These are phyloP conservation scores for cucumber (Cucumis sativus) DNA, from an alignment of 306 rosid species.

Conservation along the genomic window DNA sequence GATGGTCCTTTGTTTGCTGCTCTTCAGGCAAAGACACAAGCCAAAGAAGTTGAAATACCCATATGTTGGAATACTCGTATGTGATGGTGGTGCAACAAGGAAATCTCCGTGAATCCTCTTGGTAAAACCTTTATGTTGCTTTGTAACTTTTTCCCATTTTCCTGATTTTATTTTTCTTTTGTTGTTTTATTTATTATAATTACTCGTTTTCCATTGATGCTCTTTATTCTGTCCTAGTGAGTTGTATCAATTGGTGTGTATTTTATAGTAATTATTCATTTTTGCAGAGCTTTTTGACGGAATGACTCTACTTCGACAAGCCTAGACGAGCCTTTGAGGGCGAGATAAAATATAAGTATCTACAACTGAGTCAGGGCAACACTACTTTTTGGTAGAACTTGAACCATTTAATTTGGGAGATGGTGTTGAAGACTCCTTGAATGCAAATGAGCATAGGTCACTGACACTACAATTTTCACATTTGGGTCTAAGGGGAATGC, in stretches of 20 bases:
- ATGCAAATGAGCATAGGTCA: too few species aligned
- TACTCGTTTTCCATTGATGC: neutral
- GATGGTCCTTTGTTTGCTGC: slow-evolving; percentile 83
- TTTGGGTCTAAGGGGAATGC: too few species aligned
- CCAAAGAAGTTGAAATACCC: slow-evolving; percentile 88
- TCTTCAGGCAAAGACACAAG: slow-evolving; percentile 75
- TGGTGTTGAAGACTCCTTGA: too few species aligned
- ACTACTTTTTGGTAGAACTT: too few species aligned
- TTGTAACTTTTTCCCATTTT: neutral
- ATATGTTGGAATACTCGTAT: slow-evolving; percentile 12
- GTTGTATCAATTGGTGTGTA: neutral
- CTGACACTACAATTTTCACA: too few species aligned
- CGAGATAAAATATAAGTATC: slow-evolving; percentile 3
- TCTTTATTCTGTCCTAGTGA: neutral
- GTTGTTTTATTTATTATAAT: neutral
- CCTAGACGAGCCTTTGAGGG: slow-evolving; percentile 97
- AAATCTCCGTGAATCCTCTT: slow-evolving; percentile 97
- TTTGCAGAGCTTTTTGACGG: slow-evolving; percentile 83
- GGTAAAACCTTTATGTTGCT: slow-evolving; percentile 26
- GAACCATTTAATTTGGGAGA: too few species aligned
- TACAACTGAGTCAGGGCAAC: too few species aligned
- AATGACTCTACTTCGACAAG: slow-evolving; percentile 95
- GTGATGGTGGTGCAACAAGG: slow-evolving; percentile 90
- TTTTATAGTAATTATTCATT: neutral
- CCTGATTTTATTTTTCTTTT: neutral